Percentiles rank a stretch among this genome's conserved stretches.
These are phyloP conservation scores for Peronospora destructor DNA, from an alignment of 352 stramenopile species.

Conservation along the genomic window DNA sequence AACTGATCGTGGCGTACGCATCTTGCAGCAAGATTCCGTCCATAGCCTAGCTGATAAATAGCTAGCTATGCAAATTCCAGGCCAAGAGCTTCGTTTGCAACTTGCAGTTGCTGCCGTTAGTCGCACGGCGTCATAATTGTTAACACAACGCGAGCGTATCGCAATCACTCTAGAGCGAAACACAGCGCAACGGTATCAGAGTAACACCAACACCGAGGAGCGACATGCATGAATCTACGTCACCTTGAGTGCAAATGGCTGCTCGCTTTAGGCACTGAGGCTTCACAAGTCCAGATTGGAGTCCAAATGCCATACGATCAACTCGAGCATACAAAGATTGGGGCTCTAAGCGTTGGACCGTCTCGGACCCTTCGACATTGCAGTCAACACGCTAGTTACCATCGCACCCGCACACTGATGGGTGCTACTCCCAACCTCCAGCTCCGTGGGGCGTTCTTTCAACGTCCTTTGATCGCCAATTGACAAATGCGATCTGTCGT, in stretches of 20 bases:
- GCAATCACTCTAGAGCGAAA: slow-evolving; percentile 2
- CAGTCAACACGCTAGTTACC: background rate
- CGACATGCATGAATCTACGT: slow-evolving; percentile 18
- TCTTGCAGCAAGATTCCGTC: slow-evolving; percentile 13
- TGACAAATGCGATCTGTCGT: slow-evolving; percentile 8
- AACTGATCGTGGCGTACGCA: slow-evolving; percentile 24
- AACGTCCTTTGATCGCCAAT: slow-evolving; percentile 17
- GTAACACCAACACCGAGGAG: slow-evolving; percentile 17
- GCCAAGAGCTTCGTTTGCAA: slow-evolving; percentile 10
- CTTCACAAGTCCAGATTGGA: too few relatives aligned
- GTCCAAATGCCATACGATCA: background rate
- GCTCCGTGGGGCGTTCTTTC: slow-evolving; percentile 11
- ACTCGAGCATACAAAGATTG: slow-evolving; percentile 21
- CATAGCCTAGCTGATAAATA: slow-evolving; percentile 21
- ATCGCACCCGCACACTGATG: background rate
- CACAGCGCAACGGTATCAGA: slow-evolving; percentile 11
- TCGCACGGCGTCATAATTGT: slow-evolving; percentile 3
- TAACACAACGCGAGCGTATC: slow-evolving; percentile 9
- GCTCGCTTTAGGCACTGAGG: background rate
- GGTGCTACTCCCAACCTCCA: slow-evolving; percentile 6
- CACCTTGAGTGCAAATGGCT: background rate
- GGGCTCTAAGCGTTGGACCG: slow-evolving; percentile 12
- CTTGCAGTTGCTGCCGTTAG: background rate
- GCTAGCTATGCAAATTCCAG: slow-evolving; percentile 8
- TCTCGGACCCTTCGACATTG: slow-evolving; percentile 3